Base-by-base conservation (phyloP, 148 eudicot species). In the Silene latifolia region DNA sequence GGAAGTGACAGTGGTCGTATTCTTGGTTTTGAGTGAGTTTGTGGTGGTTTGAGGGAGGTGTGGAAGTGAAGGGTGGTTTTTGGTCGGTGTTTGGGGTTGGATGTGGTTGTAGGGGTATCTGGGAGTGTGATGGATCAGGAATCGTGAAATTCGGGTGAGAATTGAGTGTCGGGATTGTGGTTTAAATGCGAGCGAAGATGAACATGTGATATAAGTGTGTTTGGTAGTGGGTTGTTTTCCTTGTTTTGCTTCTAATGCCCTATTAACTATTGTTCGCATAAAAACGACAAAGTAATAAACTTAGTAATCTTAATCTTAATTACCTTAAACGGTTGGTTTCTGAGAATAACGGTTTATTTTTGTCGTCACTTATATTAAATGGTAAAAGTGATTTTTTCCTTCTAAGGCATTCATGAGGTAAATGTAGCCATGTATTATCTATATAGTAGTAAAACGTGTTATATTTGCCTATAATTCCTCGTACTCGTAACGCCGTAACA, bases 1-100 rank as follows among this genome's bases (percentile, higher is more conserved):
- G 62, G 75, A 87, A 82, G 39, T 8, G 9, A 57, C 58, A 48
- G 76, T 84, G 92, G 94, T 90, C 90, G 46, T 42, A 64, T 51
- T 35, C 2, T 21, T 61, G 29, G 70, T 78, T 77, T 79, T n/a
- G 56, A 64, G 11, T 60, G 84, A 88, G 76, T 78, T 67, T 84
- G 69, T 74, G 20, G 73, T 13, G 65, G 54, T 86, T 69, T 32
- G 32, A 3, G 20, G 17, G 23, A 65, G 32, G 58, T 83, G 64
- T 66, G 47, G 15, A 60, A 5, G 29, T 63, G 66, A 75, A 53
- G 8, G 19, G 39, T 14, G 7, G 23, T 18, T 7, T 48, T n/a
- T 71, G 46, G 5, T 5, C 8, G 0, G 13, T 7, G 65, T 71
- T 83, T 61, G 7, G 8, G 7, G 24, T 5, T 7, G 9, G 12